Conservation (phyloP, 805 yeast genomes). For the Cyberlindnera saturnus region DNA sequence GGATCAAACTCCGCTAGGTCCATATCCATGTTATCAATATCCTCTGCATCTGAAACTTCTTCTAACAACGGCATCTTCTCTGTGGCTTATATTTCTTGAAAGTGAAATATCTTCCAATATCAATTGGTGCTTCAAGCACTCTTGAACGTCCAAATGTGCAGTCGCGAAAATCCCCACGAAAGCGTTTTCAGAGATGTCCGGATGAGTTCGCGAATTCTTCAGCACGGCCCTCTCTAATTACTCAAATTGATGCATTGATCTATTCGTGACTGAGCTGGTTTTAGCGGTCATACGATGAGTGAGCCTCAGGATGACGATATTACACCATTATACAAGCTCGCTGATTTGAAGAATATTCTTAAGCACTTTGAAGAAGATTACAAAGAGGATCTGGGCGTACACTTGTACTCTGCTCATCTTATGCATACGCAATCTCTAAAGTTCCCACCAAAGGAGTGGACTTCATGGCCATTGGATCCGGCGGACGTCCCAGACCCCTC, state of each 20-base stretch:
- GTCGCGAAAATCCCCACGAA: too few relatives aligned
- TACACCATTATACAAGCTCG: not conserved
- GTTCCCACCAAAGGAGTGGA: constrained; percentile 39
- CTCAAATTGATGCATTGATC: too few relatives aligned
- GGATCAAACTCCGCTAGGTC: constrained; percentile 90
- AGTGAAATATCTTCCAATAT: not conserved
- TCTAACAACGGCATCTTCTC: constrained; percentile 61
- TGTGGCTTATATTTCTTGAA: too few relatives aligned
- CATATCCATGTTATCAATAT: constrained; percentile 88
- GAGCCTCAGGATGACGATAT: too few relatives aligned
- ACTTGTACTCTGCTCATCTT: constrained; percentile 54
- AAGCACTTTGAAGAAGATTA: constrained; percentile 42
- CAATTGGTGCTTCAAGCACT: not conserved
- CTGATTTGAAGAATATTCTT: constrained; percentile 8
- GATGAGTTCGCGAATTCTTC: not conserved
- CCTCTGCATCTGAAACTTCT: constrained; percentile 72
- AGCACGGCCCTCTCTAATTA: too few relatives aligned
- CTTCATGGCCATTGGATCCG: constrained; percentile 51
- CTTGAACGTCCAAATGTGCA: too few relatives aligned
- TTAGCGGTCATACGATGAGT: too few relatives aligned
- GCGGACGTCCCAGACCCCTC: constrained; percentile 34
- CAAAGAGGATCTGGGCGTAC: constrained; percentile 53
- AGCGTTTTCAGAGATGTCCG: not conserved
- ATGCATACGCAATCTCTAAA: constrained; percentile 31
- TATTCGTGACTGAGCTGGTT: too few relatives aligned